Evolutionary conservation across 495 filamentous ascomycete species (phyloP).

Genomic region (Collariella sp.): DNA sequence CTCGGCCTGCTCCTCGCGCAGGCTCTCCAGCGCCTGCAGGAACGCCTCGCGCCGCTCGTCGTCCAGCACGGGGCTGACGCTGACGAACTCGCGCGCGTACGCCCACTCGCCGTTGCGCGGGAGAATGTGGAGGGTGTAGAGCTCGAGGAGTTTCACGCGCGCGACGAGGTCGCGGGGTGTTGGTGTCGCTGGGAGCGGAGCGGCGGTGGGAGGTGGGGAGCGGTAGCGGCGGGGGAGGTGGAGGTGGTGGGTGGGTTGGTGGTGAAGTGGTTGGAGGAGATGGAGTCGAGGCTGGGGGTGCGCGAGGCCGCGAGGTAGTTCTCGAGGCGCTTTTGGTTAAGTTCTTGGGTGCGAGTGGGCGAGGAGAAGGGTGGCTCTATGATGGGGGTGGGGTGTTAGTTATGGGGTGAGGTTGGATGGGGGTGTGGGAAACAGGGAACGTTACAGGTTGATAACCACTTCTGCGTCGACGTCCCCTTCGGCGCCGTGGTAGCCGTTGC

Average conservation of each 20-base stretch:
- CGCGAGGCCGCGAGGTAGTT: constrained; percentile 75
- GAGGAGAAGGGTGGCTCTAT: constrained; percentile 73
- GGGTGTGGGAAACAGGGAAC: constrained; percentile 4
- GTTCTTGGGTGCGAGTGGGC: constrained; percentile 71
- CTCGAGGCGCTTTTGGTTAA: constrained; percentile 83
- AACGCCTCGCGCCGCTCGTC: constrained; percentile 86
- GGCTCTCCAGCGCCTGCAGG: constrained; percentile 62
- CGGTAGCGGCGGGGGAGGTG: constrained; percentile 17
- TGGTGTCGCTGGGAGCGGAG: constrained; percentile 44
- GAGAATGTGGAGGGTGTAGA: constrained; percentile 89
- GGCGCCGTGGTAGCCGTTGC: constrained; percentile 71
- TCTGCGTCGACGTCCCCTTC: constrained; percentile 91
- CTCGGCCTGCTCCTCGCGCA: constrained; percentile 63
- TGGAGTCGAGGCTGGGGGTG: constrained; percentile 54
- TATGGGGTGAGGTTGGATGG: not conserved
- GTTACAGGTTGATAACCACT: constrained; percentile 85
- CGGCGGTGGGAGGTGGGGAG: constrained; percentile 31
- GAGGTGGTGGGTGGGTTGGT: constrained; percentile 10
- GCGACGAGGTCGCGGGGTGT: constrained; percentile 67
- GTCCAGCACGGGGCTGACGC: constrained; percentile 71
- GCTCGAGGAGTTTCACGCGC: constrained; percentile 80
- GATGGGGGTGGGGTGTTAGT: constrained; percentile 6
- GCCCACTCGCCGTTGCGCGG: constrained; percentile 90
- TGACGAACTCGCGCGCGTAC: constrained; percentile 85
- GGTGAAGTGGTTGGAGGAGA: constrained; percentile 46